Conservation (phyloP, 495 filamentous ascomycete species). For the Hyaloscypha finlandica region DNA sequence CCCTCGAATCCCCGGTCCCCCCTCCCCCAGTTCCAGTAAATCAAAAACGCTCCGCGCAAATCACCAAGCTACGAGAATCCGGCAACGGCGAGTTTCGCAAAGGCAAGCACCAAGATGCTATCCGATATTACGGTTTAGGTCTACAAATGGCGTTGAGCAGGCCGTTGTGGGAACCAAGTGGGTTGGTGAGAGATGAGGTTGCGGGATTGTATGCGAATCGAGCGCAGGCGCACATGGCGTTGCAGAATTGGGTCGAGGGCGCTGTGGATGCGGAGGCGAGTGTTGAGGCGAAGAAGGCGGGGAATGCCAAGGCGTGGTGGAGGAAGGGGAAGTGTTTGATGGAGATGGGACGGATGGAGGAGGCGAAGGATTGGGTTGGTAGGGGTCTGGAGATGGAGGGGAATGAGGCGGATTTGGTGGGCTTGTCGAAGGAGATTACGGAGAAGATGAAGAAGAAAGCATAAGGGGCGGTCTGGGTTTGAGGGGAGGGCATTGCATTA, state of each 20-base stretch:
- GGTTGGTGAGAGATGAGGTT: conserved; percentile 81
- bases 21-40: conserved; percentile 80
- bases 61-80: conserved; percentile 86
- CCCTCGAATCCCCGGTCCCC: conserved; percentile 60
- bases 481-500: background rate
- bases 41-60: conserved; percentile 81
- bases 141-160: conserved; percentile 84
- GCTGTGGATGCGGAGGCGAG: conserved; percentile 81
- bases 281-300: conserved; percentile 83
- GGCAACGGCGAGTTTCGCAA: conserved; percentile 85
- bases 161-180: conserved; percentile 83
- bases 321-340: conserved; percentile 75
- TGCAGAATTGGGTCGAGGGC: conserved; percentile 78
- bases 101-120: conserved; percentile 68
- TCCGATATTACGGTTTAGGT: conserved; percentile 77
- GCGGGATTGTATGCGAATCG: conserved; percentile 79
- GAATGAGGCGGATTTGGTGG: conserved; percentile 67
- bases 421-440: conserved; percentile 71
- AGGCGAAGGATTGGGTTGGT: conserved; percentile 74
- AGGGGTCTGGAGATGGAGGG: conserved; percentile 83
- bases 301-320: conserved; percentile 95
- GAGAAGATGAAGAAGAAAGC: conserved; percentile 36
- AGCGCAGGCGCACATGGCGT: conserved; percentile 84
- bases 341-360: conserved; percentile 88
- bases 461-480: background rate